A percentile compares a stretch with the other conserved stretches of the same genome.
These are phyloP conservation scores for Diaporthe sp. DNA, from an alignment of 2,329 filamentous ascomycete genomes.

Conservation along the genomic window DNA sequence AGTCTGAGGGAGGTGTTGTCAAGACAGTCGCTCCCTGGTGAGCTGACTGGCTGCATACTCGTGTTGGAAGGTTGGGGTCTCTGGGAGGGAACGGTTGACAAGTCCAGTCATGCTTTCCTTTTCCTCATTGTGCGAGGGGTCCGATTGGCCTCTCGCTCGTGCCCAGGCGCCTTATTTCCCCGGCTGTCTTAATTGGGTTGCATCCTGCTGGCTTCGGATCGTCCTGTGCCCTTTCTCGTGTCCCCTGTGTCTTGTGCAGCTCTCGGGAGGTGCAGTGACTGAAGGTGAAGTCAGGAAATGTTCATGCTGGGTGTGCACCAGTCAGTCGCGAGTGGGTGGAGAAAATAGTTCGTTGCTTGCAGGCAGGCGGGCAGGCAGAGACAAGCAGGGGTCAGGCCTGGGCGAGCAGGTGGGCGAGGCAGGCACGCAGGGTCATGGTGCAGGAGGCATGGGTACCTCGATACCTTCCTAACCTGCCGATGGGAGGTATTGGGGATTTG, in stretches of 20 bases:
- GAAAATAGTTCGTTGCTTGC: conserved; percentile 22
- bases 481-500: neutral
- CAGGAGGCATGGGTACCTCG: neutral
- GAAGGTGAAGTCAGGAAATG: conserved; percentile 27
- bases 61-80: neutral
- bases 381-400: neutral
- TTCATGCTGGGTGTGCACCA: conserved; percentile 1
- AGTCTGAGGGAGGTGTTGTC: conserved; percentile 16
- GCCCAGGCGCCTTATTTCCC: conserved; percentile 2
- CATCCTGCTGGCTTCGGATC: neutral
- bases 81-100: neutral
- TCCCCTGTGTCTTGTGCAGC: neutral
- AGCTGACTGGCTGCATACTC: neutral
- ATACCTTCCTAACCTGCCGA: neutral
- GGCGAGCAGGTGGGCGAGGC: conserved; percentile 5
- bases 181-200: neutral
- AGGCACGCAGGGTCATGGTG: conserved; percentile 25
- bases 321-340: conserved; percentile 27
- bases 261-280: neutral
- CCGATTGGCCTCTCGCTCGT: neutral
- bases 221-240: neutral
- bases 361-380: conserved; percentile 4
- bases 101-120: conserved; percentile 1
- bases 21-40: neutral
- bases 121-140: neutral